Base-by-base conservation (phyloP, 2,329 filamentous ascomycete species). In the Diaporthe longicolla region DNA sequence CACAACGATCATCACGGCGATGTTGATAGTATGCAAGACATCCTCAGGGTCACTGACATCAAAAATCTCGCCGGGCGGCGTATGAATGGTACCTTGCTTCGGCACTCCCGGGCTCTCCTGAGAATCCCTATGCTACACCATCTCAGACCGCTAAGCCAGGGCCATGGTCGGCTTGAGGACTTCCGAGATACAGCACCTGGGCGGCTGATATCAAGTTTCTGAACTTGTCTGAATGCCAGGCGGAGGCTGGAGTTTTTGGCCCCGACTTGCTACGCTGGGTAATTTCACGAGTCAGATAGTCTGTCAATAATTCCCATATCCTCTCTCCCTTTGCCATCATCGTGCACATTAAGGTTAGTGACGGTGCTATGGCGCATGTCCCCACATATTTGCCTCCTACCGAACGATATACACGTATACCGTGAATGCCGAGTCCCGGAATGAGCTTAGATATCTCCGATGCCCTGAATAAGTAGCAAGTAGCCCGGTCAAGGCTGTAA, bases 1-100 rank as follows among this genome's bases (percentile, higher is more conserved):
- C 10, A 65, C 59, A 48, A 50, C 59, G 19, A 65, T 50, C 59
- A 65, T 65, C 15, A 65, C 13, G 24, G 26, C 59, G 26, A 65
- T 32, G 10, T 65, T 65, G 59, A 65, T 17, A 17, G 26, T 65
- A 50, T 65, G 59, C 6, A 65, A n/a, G 9, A 50, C 40, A 35
- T 65, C 59, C 43, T 48, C 35, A 3, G 59, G 40, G 19, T 48
- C 32, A 4, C 21, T 24, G 26, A n/a, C 17, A n/a, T 65, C 59
- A 48, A 40, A 32, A 21, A 5, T 17, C 43, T 35, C 59, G 6
- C 59, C 59, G 17, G 26, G 26, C 3, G 59, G 59, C 26, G 59
- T 26, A 65, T 43, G 40, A 50, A 48, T 29, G 26, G 59, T 43
- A 1, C 59, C 59, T 17, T 65, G 40, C 15, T 65, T 43, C 19